Base-by-base conservation (phyloP, 2,329 filamentous ascomycete genomes). In the Pleoardoris graminearum region DNA sequence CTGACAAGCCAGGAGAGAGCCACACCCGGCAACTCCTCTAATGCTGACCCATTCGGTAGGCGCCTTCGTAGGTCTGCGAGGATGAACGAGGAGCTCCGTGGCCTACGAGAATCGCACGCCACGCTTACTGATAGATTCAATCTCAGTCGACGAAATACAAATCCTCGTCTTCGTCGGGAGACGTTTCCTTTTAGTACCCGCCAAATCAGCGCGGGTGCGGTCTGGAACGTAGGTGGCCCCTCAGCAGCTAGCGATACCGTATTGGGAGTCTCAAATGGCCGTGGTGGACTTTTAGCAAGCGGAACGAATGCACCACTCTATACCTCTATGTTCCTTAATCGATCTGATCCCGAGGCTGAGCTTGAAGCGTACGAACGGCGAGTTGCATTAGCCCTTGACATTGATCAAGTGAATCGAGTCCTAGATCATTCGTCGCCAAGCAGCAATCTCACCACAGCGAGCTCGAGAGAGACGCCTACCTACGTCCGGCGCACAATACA, bases 201-300 rank as follows among this genome's bases (percentile, higher is more conserved):
- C 17, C 63, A 86, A 66, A 76, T 84, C 55, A 92, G 88, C 68
- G 75, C 80, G 55, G 87, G 88, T 2, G 82, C 86, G 8, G 80
- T 93, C 16, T 96, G 90, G 90, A 83, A 85, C 16, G 85, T 94
- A 10, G 89, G 90, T 22, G 88, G 89, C n/a, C 68, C 83, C 8
- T 82, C 83, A 44, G 82, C 84, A n/a, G 76, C 78, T 7, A 77
- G 76, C 22, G 75, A 79, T 14, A 81, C 81, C 11, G 76, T 79
- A 16, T 59, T 72, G 43, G 75, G 72, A 4, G 62, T 87, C 17
- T 77, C 86, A 41, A 80, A 87, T 70, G 88, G 87, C 1, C 80
- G 81, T 53, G 86, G 86, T 22, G 82, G 82, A 22, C 74, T 86
- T 45, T 66, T 89, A n/a, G 83, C 82, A 48, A 89, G 85, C 65